A percentile compares a stretch with the other conserved stretches of the same genome.
Conservation (phyloP, 2,329 filamentous ascomycete species). For the Geosmithia morbida region DNA sequence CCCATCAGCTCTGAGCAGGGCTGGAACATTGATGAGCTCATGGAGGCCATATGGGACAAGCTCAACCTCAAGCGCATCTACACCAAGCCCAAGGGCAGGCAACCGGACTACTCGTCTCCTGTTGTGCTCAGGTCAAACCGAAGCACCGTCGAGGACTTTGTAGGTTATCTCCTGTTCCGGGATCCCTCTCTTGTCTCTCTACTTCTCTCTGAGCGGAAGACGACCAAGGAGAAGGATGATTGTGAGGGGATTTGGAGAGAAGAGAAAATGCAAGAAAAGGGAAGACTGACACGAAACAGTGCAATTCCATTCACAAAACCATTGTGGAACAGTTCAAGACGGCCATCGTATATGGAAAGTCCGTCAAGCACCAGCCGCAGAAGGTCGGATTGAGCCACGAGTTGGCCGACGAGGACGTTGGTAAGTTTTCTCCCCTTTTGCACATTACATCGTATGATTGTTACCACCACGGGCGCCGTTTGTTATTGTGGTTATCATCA, state of each 20-base stretch:
- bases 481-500: not conserved
- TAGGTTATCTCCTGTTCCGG: constrained; percentile 33
- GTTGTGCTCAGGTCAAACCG: constrained; percentile 74
- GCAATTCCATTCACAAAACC: constrained; percentile 90
- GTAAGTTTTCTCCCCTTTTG: constrained; percentile 32
- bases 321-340: constrained; percentile 93
- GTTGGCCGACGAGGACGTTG: constrained; percentile 92
- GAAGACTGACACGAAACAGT: constrained; percentile 42
- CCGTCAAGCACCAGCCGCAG: constrained; percentile 97
- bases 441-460: too few relatives aligned
- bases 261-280: not conserved
- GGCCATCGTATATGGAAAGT: constrained; percentile 93
- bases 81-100: constrained; percentile 92
- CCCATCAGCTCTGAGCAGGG: constrained; percentile 96
- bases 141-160: constrained; percentile 93
- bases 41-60: constrained; percentile 99
- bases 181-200: too few relatives aligned
- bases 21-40: constrained; percentile 94
- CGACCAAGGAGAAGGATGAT: not conserved
- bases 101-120: constrained; percentile 82
- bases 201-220: not conserved
- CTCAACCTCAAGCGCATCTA: constrained; percentile 84
- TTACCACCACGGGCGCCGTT: not conserved
- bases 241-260: too few relatives aligned
- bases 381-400: constrained; percentile 84